Conservation (phyloP, 805 yeast species). For the Monosporozyma aquatica region DNA sequence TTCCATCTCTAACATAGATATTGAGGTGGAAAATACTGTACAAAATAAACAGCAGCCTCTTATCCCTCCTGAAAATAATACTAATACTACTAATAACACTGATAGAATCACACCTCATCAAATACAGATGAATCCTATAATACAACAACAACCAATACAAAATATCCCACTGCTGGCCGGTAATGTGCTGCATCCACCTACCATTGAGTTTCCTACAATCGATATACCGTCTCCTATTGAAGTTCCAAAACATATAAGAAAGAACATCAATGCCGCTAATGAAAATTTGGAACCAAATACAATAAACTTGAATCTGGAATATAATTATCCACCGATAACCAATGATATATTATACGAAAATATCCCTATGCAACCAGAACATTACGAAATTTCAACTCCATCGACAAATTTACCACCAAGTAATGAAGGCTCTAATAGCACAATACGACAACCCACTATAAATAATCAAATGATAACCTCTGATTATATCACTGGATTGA, state of each 20-base stretch:
- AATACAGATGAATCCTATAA: too few species aligned
- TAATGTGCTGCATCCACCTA: conserved; percentile 5
- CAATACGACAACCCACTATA: too few species aligned
- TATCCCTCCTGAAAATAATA: too few species aligned
- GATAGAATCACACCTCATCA: too few species aligned
- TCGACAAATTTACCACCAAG: too few species aligned
- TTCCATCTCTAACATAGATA: too few species aligned
- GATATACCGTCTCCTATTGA: conserved; percentile 16
- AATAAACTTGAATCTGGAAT: neutral
- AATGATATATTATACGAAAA: too few species aligned
- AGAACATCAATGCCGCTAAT: neutral
- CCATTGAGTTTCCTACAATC: conserved; percentile 8
- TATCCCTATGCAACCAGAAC: neutral
- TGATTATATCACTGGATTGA: conserved; percentile 22
- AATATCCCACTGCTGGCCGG: too few species aligned
- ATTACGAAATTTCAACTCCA: neutral
- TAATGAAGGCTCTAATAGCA: too few species aligned
- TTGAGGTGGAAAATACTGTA: conserved; percentile 1
- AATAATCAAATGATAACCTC: conserved; percentile 9
- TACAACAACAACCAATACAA: too few species aligned
- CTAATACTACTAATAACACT: too few species aligned
- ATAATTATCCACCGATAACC: too few species aligned
- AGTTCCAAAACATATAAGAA: conserved; percentile 4
- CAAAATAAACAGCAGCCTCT: neutral
- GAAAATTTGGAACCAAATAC: neutral